phyloP scores from a whole-genome alignment of 1,284 basidiomycete species.

The Cutaneotrichosporon sp. region DNA sequence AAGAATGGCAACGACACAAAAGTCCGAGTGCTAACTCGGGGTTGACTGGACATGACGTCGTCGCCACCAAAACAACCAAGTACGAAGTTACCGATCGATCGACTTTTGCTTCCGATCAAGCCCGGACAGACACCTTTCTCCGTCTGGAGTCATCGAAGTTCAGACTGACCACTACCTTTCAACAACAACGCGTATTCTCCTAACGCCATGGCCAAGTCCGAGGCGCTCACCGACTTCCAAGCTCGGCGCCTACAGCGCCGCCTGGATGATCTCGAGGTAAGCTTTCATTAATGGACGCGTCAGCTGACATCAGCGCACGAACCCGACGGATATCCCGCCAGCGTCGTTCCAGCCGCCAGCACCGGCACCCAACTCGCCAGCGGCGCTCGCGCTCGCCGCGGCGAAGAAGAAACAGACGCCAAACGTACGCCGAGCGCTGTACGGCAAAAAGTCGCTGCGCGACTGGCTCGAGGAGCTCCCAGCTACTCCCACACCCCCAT shows the following conservation, averaged over 20 bases:
- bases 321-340: conserved; percentile 44
- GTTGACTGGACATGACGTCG: background rate
- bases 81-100: background rate
- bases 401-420: conserved; percentile 43
- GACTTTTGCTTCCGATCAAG: background rate
- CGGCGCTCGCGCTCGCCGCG: conserved; percentile 5
- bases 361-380: background rate
- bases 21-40: background rate
- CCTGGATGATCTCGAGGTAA: conserved; percentile 46
- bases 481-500: conserved; percentile 29
- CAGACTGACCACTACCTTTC: too few relatives aligned
- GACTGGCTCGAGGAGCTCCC: conserved; percentile 47
- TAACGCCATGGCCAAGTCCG: conserved; percentile 10
- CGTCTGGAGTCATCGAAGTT: too few relatives aligned
- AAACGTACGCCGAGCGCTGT: conserved; percentile 43
- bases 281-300: conserved; percentile 2
- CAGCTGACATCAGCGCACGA: conserved; percentile 34
- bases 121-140: too few relatives aligned
- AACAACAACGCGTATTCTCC: too few relatives aligned
- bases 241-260: conserved; percentile 30
- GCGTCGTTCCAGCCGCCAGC: conserved; percentile 33
- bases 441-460: conserved; percentile 39
- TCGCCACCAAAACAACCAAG: too few relatives aligned
- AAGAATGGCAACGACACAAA: background rate
- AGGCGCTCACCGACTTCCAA: conserved; percentile 39